phyloP scores from a whole-genome alignment of 768 basidiomycete species.

The Agaricus bisporus region DNA sequence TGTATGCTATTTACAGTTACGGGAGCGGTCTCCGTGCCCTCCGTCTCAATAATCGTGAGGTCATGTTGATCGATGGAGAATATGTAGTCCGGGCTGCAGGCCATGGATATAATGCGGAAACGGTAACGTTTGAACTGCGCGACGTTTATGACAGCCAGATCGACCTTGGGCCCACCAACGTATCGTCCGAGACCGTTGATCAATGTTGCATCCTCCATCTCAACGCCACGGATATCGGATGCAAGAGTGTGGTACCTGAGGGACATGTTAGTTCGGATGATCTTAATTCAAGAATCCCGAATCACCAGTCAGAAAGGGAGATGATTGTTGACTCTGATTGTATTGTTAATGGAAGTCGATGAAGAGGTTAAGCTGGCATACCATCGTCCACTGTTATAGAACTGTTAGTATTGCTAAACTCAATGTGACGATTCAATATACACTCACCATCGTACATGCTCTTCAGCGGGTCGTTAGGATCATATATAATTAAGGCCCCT shows the following conservation, averaged over 20 bases:
- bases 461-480: constrained; percentile 15
- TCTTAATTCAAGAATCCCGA: background rate
- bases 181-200: constrained; percentile 51
- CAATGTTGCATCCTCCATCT: constrained; percentile 32
- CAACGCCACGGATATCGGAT: constrained; percentile 14
- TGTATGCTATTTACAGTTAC: constrained; percentile 32
- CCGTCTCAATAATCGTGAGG: constrained; percentile 36
- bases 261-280: background rate
- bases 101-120: constrained; percentile 44
- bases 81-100: constrained; percentile 39
- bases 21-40: constrained; percentile 28
- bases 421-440: background rate
- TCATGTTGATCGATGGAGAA: constrained; percentile 41
- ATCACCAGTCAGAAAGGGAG: constrained; percentile 45
- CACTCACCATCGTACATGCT: constrained; percentile 22
- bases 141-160: constrained; percentile 42
- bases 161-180: constrained; percentile 29
- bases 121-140: constrained; percentile 37
- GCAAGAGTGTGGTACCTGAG: constrained; percentile 32
- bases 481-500: constrained; percentile 18
- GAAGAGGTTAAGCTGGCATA: background rate
- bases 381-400: background rate
- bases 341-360: background rate
- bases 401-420: background rate
- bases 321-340: constrained; percentile 31